Evolutionary conservation across 140 eudicot genomes (phyloP).

Genomic region (Erigeron philadelphicus): DNA sequence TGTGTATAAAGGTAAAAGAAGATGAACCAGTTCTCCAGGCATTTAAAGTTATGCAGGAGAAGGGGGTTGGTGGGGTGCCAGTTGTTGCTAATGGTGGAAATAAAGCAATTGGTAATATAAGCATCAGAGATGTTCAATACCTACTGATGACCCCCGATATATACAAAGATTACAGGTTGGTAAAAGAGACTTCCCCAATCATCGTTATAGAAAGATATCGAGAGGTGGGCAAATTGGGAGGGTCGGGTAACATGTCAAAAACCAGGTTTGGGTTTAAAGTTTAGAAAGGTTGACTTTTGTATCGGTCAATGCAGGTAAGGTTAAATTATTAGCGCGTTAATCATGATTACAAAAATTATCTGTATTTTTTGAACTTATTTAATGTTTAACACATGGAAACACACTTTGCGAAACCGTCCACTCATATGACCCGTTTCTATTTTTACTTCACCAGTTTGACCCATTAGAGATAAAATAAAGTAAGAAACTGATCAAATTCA

Average conservation of each 20-base stretch:
- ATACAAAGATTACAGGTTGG: constrained; percentile 54
- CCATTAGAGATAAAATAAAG: neutral
- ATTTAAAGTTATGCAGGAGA: constrained; percentile 66
- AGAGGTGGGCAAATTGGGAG: neutral
- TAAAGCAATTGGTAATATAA: constrained; percentile 75
- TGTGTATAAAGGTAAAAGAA: constrained; percentile 57
- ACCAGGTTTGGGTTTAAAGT: too few relatives aligned
- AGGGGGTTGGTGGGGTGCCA: constrained; percentile 88
- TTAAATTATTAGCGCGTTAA: neutral
- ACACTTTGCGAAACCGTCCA: neutral
- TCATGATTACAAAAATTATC: neutral
- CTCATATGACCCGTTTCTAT: neutral
- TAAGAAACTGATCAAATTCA: neutral
- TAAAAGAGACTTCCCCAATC: constrained; percentile 2
- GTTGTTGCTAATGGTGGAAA: constrained; percentile 64
- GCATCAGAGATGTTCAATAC: constrained; percentile 52
- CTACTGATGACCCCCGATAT: constrained; percentile 52
- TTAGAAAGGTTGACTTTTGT: neutral
- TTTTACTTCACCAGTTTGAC: neutral
- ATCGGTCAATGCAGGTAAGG: neutral
- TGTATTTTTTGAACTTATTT: neutral
- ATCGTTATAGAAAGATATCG: neutral
- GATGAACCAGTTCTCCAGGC: constrained; percentile 94
- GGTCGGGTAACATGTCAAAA: neutral
- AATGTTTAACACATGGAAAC: neutral